Base-by-base conservation (phyloP, 495 filamentous ascomycete species). In the Aspergillus ellipticus region DNA sequence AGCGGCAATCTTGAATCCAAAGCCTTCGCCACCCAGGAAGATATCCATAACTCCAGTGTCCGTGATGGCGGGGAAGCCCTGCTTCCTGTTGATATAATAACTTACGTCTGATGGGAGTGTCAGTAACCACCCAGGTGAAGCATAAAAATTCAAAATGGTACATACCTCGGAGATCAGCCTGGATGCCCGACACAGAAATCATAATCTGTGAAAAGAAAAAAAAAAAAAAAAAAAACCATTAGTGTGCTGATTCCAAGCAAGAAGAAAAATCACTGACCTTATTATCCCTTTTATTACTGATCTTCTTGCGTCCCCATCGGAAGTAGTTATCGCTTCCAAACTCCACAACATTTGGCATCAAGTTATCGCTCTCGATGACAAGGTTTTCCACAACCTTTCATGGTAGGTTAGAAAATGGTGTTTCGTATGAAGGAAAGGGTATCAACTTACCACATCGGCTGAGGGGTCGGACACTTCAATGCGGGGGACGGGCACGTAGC, bases 1-100 rank as follows among this genome's bases (percentile, higher is more conserved):
- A 63, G 97, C 82, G 62, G 89, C 89, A 63, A 97, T 83, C 70
- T 92, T 93, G 84, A 97, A 96, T 64, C 84, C 85, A 71, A 98
- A 86, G 37, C 94, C 94, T 24, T 85, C 80, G 48, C 95, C 94
- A 33, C 87, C 89, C 45, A 98, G 82, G 73, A 89, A 85, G 67
- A 98, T 87, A 65, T 97, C 90, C 77, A 89, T 89, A 26, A 98
- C 74, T 73, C 94, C 94, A 3, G 81, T 88, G 64, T 98, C 94
- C 45, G 84, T 92, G 68, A 98, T 78, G 11, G 88, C 83, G 2
- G 93, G 95, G 79, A 97, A 97, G 42, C 95, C 95, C 67, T 95
- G 79, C 81, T 98, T 98, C 74, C 86, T 88, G 73, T 95, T 92
- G 77, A 98, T 81, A 70, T 96, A 93, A 78, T 95, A 98, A 76